These are phyloP conservation scores for Scutellaria minor DNA, from an alignment of 257 asterid species.

Conservation along the genomic window DNA sequence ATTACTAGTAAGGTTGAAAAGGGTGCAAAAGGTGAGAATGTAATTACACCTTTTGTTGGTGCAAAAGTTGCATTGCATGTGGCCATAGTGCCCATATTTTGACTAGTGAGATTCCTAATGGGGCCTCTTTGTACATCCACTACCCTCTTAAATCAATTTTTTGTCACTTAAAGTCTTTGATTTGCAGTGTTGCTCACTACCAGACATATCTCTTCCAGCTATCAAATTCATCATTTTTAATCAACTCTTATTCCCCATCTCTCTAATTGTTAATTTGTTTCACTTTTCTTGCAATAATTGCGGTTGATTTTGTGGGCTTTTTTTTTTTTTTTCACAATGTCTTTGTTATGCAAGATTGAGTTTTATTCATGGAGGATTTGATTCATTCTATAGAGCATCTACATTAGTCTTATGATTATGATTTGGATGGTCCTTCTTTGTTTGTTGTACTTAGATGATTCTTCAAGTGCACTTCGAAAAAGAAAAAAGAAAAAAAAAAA, in stretches of 20 bases:
- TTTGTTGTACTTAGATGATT: constrained; percentile 8
- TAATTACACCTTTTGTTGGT: constrained; percentile 40
- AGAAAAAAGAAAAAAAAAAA: too few relatives aligned
- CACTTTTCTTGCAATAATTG: constrained; percentile 29
- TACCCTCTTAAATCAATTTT: constrained; percentile 24
- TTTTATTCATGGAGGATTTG: background rate
- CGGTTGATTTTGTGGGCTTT: constrained; percentile 32
- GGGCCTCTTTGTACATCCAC: constrained; percentile 34
- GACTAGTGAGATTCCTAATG: constrained; percentile 59
- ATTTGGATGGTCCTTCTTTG: background rate
- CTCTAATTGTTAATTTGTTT: background rate
- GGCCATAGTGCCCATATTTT: constrained; percentile 55
- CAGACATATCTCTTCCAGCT: constrained; percentile 47
- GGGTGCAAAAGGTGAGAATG: constrained; percentile 20
- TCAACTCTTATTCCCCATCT: constrained; percentile 27
- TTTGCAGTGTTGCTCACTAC: constrained; percentile 33
- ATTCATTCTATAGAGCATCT: constrained; percentile 10
- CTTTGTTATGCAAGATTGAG: constrained; percentile 23
- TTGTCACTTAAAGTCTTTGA: constrained; percentile 26
- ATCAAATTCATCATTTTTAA: constrained; percentile 36
- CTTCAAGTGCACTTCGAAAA: background rate
- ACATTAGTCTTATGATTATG: constrained; percentile 29
- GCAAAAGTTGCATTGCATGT: constrained; percentile 64
- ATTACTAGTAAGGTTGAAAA: constrained; percentile 25
- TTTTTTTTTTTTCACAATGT: background rate